Conservation (phyloP, 2,329 filamentous ascomycete genomes). For the Didymella lethalis region DNA sequence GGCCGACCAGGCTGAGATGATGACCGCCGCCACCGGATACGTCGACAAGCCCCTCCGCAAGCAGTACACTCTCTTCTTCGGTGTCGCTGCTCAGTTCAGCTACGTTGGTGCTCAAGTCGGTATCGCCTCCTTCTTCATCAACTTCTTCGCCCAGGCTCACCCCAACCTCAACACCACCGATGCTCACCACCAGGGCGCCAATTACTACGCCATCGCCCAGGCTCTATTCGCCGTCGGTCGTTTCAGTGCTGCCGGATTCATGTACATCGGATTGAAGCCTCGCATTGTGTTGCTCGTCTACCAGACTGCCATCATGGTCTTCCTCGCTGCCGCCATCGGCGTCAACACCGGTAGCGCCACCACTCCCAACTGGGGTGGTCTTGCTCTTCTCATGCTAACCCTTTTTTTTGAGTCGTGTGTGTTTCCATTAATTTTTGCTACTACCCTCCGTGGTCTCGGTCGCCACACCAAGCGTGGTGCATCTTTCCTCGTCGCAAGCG, state of each 20-base stretch:
- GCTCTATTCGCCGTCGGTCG: constrained; percentile 49
- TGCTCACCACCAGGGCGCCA: constrained; percentile 46
- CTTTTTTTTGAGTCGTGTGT: constrained; percentile 52
- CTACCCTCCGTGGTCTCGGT: constrained; percentile 49
- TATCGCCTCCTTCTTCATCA: constrained; percentile 61
- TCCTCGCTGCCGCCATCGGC: constrained; percentile 46
- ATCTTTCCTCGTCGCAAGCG: constrained; percentile 48
- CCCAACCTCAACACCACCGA: constrained; percentile 37
- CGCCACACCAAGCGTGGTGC: constrained; percentile 52
- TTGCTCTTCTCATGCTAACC: constrained; percentile 49
- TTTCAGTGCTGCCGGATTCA: constrained; percentile 49
- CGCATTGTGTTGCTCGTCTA: constrained; percentile 49
- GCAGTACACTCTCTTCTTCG: constrained; percentile 58
- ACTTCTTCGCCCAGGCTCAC: constrained; percentile 48
- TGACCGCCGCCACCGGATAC: constrained; percentile 56
- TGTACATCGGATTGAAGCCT: constrained; percentile 48
- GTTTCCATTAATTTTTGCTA: constrained; percentile 52
- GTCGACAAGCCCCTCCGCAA: constrained; percentile 70
- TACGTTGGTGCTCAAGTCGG: constrained; percentile 63
- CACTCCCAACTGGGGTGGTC: constrained; percentile 47
- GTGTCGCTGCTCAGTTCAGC: constrained; percentile 58
- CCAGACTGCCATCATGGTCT: constrained; percentile 49
- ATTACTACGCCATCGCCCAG: constrained; percentile 52
- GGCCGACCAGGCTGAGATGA: constrained; percentile 50
- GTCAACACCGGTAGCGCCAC: constrained; percentile 40